Evolutionary conservation across 352 stramenopile species (phyloP), one percentile per base, ranked within the genome.

Genomic region (Peronospora belbahrii): DNA sequence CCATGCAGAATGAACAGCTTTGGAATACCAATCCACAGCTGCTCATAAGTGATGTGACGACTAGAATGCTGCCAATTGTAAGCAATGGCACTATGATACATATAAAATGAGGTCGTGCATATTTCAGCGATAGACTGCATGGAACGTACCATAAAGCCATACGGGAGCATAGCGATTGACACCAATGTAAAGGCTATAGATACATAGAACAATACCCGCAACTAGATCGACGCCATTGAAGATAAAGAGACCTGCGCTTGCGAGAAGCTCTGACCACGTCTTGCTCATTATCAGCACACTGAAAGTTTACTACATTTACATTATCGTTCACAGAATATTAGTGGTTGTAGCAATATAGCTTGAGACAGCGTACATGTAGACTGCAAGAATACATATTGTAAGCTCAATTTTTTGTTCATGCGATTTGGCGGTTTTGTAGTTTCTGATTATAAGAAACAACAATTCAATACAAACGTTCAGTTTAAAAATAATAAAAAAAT

Each of bases 151-250:
- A 52, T 85, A 90, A 18, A 90, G 62, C 74, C 75, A 90, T 35
- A 65, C 42, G 0, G 79, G 71, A 11, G 75, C 72, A 47, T 70
- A 84, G 61, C 79, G 57, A 46, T 86, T 83, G n/a, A 68, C 51
- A 17, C 69, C 68, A 17, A 90, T 60, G 36, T 81, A 87, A 41
- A 84, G 52, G 9, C 70, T 70, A 44, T 90, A 90, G 43, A 72
- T 41, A 7, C 62, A 70, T 6, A 90, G 71, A 15, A 60, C 44
- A n/a, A 75, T 48, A 15, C 78, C 78, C 22, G 73, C 81, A 28
- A 84, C 15, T 22, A 90, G 42, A 56, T 90, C 78, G 33, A 90
- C 68, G 37, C 62, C 71, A 57, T 90, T 88, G 60, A 85, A 90
- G 48, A 87, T 31, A 45, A 87, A 85, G 41, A 90, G 74, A 48